These are phyloP conservation scores for Thelonectria blattea DNA, from an alignment of 2,329 filamentous ascomycete genomes.

Conservation along the genomic window DNA sequence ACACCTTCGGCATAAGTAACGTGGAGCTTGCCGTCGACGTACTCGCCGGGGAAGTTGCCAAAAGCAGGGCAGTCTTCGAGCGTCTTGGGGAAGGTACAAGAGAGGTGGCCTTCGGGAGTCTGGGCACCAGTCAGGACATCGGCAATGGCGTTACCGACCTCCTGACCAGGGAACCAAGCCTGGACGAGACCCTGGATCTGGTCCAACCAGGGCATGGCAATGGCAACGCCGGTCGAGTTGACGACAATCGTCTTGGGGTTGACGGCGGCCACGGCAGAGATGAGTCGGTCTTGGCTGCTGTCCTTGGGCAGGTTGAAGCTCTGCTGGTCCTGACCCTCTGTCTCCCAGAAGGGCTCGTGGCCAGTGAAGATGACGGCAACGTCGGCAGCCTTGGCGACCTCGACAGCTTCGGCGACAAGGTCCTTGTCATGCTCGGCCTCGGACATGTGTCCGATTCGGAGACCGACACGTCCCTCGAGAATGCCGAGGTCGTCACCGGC, in stretches of 20 bases:
- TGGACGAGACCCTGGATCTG: conserved; percentile 66
- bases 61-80: conserved; percentile 70
- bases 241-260: conserved; percentile 67
- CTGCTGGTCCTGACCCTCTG: conserved; percentile 71
- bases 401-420: conserved; percentile 56
- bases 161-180: conserved; percentile 74
- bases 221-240: conserved; percentile 68
- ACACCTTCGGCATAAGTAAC: conserved; percentile 73
- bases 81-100: conserved; percentile 65
- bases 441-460: conserved; percentile 42
- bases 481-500: conserved; percentile 39
- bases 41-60: conserved; percentile 64
- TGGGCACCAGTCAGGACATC: conserved; percentile 69
- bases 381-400: conserved; percentile 64
- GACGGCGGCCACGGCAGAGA: conserved; percentile 59
- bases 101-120: conserved; percentile 69
- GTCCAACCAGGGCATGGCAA: conserved; percentile 63
- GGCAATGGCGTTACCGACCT: conserved; percentile 71
- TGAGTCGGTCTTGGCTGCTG: conserved; percentile 65
- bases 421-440: conserved; percentile 44
- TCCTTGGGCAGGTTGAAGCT: conserved; percentile 70
- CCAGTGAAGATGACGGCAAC: conserved; percentile 63
- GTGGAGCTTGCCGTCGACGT: conserved; percentile 52
- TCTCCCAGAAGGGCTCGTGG: conserved; percentile 57
- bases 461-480: conserved; percentile 41